Base-by-base conservation (phyloP, 2,329 filamentous ascomycete species). In the Ophiostoma fasciatum region DNA sequence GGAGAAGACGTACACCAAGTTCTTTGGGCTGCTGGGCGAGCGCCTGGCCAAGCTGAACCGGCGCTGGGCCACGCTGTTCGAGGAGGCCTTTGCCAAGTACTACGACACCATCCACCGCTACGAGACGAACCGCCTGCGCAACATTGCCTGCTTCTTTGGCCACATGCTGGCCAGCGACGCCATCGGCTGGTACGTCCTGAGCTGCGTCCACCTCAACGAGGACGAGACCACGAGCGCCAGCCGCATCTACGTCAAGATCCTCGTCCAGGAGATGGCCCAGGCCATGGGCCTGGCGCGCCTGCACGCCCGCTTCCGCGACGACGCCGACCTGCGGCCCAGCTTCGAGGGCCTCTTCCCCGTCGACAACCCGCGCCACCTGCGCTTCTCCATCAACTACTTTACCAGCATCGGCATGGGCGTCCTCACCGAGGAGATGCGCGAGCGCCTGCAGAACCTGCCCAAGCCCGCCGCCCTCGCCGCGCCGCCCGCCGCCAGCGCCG, bases 321-420 rank as follows among this genome's bases (percentile, higher is more conserved):
- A 90, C 29, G 69, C 74, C 33, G 37, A 32, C 15, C 64, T 96
- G 27, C 76, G 78, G 42, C 74, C 84, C 33, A 81, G 73, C 53
- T 74, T 94, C 40, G 74, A 78, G 27, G 88, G 88, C 21, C 63
- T 98, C 29, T 96, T 98, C 66, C 90, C 90, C 0, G 78, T 66
- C 42, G 87, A 96, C 54, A 83, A 85, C 50, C 74, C 85, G 18
- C 78, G 82, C 52, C 90, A 94, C 58, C 85, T 87, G 27, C 77
- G 88, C 36, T 98, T 98, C 65, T 83, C 87, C 34, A 94, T 98
- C 75, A 98, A 98, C 60, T 98, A 94, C 67, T 96, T 98, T 57
- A 98, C 90, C 9, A 90, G 85, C 50, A 93, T 98, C 49, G 85
- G 87, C 40, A 92, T 98, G 82, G 90, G 90, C 53, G 75, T 74